Conservation (phyloP, 306 rosid species). For the Mimosa pudica region DNA sequence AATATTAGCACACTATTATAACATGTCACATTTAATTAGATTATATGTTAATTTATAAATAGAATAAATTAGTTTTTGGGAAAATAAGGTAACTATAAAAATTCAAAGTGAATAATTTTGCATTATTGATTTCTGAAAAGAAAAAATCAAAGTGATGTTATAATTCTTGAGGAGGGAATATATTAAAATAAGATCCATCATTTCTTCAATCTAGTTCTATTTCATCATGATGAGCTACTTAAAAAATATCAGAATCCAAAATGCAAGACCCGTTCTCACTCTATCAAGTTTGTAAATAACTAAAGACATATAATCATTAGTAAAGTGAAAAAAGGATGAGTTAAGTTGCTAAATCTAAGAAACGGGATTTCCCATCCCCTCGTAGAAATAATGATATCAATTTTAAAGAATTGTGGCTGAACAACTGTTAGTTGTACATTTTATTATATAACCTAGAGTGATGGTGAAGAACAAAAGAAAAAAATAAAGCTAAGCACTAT, state of each 20-base stretch:
- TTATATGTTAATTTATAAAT: too few relatives aligned
- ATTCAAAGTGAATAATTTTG: too few relatives aligned
- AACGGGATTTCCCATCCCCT: not conserved
- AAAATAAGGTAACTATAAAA: too few relatives aligned
- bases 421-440: slow-evolving; percentile 2
- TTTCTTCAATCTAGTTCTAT: not conserved
- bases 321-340: not conserved
- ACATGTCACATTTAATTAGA: too few relatives aligned
- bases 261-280: not conserved
- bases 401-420: not conserved
- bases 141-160: too few relatives aligned
- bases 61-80: too few relatives aligned
- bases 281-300: not conserved
- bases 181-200: not conserved
- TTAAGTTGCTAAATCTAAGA: not conserved
- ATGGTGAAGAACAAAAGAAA: not conserved
- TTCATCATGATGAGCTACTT: not conserved
- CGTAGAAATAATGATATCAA: not conserved
- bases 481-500: not conserved
- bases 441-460: not conserved
- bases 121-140: too few relatives aligned
- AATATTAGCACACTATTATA: too few relatives aligned
- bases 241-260: not conserved
- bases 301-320: not conserved
- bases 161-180: too few relatives aligned